Conservation (phyloP, 2,329 filamentous ascomycete species). For the Pseudogymnoascus sp. region DNA sequence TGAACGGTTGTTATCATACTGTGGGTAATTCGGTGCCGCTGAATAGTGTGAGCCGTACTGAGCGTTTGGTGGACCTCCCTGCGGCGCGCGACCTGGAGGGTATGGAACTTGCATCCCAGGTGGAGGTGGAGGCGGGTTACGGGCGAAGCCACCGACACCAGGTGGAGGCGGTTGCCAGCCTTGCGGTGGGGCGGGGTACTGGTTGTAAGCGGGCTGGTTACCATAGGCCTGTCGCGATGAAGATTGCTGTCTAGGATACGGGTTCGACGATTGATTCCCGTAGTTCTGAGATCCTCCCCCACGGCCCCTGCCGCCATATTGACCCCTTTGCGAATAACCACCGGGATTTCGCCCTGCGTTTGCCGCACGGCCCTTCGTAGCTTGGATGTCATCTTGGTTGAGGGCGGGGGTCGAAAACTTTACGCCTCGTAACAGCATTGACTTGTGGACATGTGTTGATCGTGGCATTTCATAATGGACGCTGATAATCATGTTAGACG, state of each 20-base stretch:
- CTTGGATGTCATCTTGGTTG: constrained; percentile 68
- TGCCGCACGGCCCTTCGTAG: constrained; percentile 59
- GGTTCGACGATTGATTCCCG: constrained; percentile 39
- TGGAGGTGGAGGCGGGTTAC: constrained; percentile 43
- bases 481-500: constrained; percentile 40
- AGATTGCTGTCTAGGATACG: background rate
- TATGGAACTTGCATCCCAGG: constrained; percentile 26
- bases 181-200: constrained; percentile 27
- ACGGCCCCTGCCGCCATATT: constrained; percentile 31
- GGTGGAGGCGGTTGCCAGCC: constrained; percentile 42
- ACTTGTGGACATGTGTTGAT: constrained; percentile 72
- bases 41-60: constrained; percentile 14
- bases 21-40: constrained; percentile 18
- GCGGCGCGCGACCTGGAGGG: constrained; percentile 18
- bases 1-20: constrained; percentile 16
- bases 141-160: constrained; percentile 39
- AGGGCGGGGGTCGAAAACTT: constrained; percentile 67
- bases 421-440: constrained; percentile 83
- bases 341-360: constrained; percentile 64
- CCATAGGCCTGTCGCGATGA: constrained; percentile 13
- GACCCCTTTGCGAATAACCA: constrained; percentile 34
- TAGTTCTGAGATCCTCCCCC: constrained; percentile 38
- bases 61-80: background rate
- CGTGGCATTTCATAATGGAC: constrained; percentile 81
- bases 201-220: constrained; percentile 21